Conservation (phyloP, 306 rosid species). For the Astragalus glycyphyllos region DNA sequence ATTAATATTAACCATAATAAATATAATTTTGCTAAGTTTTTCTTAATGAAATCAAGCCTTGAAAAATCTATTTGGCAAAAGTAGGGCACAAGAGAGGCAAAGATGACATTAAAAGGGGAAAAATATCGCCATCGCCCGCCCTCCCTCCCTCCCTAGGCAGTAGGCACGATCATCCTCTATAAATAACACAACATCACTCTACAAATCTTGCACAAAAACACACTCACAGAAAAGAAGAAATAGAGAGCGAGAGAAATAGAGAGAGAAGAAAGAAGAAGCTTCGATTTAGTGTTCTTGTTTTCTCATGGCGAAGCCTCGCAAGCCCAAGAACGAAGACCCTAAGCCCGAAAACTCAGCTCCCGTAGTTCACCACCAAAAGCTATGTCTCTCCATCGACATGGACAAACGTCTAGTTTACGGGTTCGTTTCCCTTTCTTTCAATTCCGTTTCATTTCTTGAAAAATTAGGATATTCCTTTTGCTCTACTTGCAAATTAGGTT, state of each 20-base stretch:
- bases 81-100: no score
- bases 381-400: conserved; percentile 84
- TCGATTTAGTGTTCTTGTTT: not conserved
- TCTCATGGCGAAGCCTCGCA: conserved; percentile 93
- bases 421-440: conserved; percentile 54
- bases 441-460: conserved; percentile 1
- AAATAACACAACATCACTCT: not conserved
- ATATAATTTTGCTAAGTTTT: no score
- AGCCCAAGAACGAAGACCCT: conserved; percentile 78
- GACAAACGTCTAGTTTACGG: conserved; percentile 73
- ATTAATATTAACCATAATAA: no score
- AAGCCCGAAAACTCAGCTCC: conserved; percentile 85
- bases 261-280: not conserved
- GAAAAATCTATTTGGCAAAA: no score
- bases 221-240: not conserved
- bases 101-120: not conserved
- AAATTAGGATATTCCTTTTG: not conserved
- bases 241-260: not conserved
- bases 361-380: conserved; percentile 91
- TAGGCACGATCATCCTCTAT: no score
- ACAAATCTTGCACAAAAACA: not conserved
- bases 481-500: conserved; percentile 17
- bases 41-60: no score
- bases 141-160: no score
- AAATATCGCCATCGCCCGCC: not conserved